Percentiles rank a stretch among this genome's conserved stretches.
These are phyloP conservation scores for Trypanosoma rangeli DNA, from an alignment of 208 protist genomes.

Conservation along the genomic window DNA sequence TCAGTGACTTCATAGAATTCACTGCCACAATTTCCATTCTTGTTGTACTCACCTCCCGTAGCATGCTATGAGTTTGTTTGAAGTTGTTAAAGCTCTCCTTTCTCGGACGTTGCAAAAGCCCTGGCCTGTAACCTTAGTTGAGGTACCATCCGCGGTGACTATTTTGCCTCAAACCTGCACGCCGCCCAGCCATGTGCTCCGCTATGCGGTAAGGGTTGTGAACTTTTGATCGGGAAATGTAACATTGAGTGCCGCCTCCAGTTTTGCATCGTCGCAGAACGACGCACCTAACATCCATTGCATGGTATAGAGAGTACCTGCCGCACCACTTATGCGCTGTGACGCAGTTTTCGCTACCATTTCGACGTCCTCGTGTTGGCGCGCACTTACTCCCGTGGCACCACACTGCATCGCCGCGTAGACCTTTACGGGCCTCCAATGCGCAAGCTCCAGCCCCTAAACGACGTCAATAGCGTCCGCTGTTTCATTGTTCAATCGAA, in stretches of 20 bases:
- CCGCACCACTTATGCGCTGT: slow-evolving; percentile 39
- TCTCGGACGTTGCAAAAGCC: slow-evolving; percentile 46
- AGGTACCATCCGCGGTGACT: slow-evolving; percentile 33
- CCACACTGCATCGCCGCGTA: slow-evolving; percentile 36
- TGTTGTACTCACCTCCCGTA: slow-evolving; percentile 33
- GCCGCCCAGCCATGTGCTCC: slow-evolving; percentile 54
- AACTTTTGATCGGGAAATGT: slow-evolving; percentile 58
- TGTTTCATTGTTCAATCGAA: slow-evolving; percentile 51
- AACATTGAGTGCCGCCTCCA: slow-evolving; percentile 36
- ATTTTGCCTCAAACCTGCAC: slow-evolving; percentile 39
- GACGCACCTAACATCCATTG: slow-evolving; percentile 37
- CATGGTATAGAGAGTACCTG: slow-evolving; percentile 43
- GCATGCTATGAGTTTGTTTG: slow-evolving; percentile 25
- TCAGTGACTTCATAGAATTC: slow-evolving; percentile 21
- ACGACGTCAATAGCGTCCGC: slow-evolving; percentile 36
- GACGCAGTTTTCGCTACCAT: slow-evolving; percentile 24
- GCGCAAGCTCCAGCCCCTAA: slow-evolving; percentile 21
- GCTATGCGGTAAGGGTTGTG: slow-evolving; percentile 40
- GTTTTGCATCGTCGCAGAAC: slow-evolving; percentile 23
- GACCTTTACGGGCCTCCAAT: slow-evolving; percentile 6
- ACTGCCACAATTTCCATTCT: slow-evolving; percentile 34
- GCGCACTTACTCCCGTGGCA: slow-evolving; percentile 31
- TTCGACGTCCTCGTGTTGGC: slow-evolving; percentile 27
- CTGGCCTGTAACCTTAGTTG: slow-evolving; percentile 35
- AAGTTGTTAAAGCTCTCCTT: slow-evolving; percentile 26